phyloP scores from a whole-genome alignment of 2,329 filamentous ascomycete genomes.

The Neofusicoccum umdonicola region DNA sequence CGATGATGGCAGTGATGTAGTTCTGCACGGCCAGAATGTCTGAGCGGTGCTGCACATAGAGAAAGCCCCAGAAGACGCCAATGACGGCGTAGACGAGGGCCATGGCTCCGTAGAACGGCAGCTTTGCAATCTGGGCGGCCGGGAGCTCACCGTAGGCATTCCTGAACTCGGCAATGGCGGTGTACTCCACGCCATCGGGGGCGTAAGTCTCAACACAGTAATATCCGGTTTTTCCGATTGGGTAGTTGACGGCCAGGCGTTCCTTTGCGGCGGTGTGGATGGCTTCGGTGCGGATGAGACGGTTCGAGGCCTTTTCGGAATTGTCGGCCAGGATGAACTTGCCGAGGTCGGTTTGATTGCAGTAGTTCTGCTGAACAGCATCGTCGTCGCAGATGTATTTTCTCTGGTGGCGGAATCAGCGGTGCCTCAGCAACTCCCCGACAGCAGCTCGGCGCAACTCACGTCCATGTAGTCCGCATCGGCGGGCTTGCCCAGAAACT shows the following conservation, averaged over 20 bases:
- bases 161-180: constrained; percentile 82
- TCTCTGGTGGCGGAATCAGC: constrained; percentile 42
- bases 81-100: constrained; percentile 91
- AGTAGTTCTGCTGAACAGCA: constrained; percentile 66
- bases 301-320: constrained; percentile 68
- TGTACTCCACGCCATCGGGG: constrained; percentile 67
- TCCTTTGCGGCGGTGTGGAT: constrained; percentile 70
- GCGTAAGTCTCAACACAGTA: constrained; percentile 85
- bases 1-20: constrained; percentile 94
- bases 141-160: constrained; percentile 96
- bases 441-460: constrained; percentile 28
- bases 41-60: constrained; percentile 90
- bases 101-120: constrained; percentile 94
- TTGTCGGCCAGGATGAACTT: constrained; percentile 80
- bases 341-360: constrained; percentile 74
- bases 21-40: constrained; percentile 98
- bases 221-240: constrained; percentile 86
- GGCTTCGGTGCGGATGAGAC: constrained; percentile 73
- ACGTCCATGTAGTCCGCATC: constrained; percentile 31
- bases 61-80: constrained; percentile 83
- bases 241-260: constrained; percentile 72
- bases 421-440: constrained; percentile 20
- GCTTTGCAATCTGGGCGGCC: constrained; percentile 91
- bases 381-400: constrained; percentile 74
- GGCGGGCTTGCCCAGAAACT: constrained; percentile 67